Evolutionary conservation across 805 yeast genomes (phyloP).

Genomic region (Jamesozyma jinghongensis): DNA sequence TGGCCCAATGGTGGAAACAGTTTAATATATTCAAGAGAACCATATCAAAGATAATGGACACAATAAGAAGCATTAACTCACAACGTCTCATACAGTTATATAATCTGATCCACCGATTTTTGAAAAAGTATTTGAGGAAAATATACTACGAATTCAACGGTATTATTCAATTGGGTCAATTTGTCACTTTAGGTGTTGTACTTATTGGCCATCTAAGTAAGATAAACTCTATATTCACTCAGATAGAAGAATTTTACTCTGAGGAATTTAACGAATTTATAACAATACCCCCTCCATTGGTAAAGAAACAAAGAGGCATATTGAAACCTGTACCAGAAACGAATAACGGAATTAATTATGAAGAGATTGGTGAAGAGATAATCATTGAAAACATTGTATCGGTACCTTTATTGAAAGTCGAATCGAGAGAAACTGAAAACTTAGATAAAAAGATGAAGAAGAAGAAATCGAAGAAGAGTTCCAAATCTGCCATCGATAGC

Average conservation of each 20-base stretch:
- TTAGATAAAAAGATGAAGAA: constrained; percentile 14
- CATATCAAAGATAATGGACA: constrained; percentile 9
- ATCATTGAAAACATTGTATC: not conserved
- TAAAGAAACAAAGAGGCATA: not conserved
- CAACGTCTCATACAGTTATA: constrained; percentile 16
- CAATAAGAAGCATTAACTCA: constrained; percentile 16
- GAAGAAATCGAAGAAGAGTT: constrained; percentile 38
- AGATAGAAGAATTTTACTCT: constrained; percentile 11
- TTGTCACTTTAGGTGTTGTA: constrained; percentile 62
- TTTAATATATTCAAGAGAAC: constrained; percentile 55
- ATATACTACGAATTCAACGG: constrained; percentile 57
- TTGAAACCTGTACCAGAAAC: not conserved
- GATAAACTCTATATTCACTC: constrained; percentile 26
- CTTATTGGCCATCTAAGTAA: constrained; percentile 49
- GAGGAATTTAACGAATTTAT: constrained; percentile 9
- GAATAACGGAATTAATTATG: constrained; percentile 6
- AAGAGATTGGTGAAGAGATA: constrained; percentile 30
- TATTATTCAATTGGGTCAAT: constrained; percentile 67
- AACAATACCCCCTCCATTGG: not conserved
- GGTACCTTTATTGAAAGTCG: constrained; percentile 1
- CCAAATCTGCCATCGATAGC: constrained; percentile 57
- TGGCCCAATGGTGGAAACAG: constrained; percentile 68
- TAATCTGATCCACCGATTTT: constrained; percentile 23
- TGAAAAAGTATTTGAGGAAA: constrained; percentile 33
- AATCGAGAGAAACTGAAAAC: not conserved